Percentiles rank a stretch among this genome's conserved stretches.
These are phyloP conservation scores for Boletus holoroseus DNA, from an alignment of 1,284 basidiomycete species.

Conservation along the genomic window DNA sequence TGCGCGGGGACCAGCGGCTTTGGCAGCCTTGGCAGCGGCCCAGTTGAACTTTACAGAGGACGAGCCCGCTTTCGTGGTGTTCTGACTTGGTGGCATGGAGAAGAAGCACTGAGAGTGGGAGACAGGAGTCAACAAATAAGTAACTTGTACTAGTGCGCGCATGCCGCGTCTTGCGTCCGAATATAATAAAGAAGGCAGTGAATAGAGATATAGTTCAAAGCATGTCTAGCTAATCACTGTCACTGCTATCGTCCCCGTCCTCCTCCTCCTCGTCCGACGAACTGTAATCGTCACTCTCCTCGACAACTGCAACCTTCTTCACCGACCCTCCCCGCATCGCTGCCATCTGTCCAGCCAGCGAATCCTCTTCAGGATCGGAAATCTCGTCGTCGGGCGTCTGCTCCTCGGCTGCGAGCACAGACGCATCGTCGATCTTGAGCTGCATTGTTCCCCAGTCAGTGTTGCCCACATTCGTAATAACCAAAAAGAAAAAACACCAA, in stretches of 20 bases:
- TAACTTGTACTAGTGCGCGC: too few species aligned
- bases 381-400: conserved; percentile 81
- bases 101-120: not conserved
- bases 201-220: not conserved
- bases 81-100: conserved; percentile 9
- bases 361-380: conserved; percentile 93
- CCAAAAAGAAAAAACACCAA: conserved; percentile 35
- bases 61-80: not conserved
- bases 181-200: not conserved
- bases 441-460: conserved; percentile 29
- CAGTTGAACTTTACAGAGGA: conserved; percentile 43
- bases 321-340: conserved; percentile 90
- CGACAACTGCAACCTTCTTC: conserved; percentile 50
- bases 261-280: conserved; percentile 25
- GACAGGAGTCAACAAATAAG: not conserved
- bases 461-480: too few species aligned
- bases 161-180: not conserved
- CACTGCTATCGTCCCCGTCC: conserved; percentile 20
- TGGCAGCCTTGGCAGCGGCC: conserved; percentile 60
- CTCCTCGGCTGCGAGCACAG: conserved; percentile 54
- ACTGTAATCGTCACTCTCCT: conserved; percentile 46
- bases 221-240: conserved; percentile 24
- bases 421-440: conserved; percentile 79
- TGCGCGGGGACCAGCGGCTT: conserved; percentile 64
- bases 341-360: conserved; percentile 97